Conservation (phyloP, 768 basidiomycete genomes). For the Russula foetens region DNA sequence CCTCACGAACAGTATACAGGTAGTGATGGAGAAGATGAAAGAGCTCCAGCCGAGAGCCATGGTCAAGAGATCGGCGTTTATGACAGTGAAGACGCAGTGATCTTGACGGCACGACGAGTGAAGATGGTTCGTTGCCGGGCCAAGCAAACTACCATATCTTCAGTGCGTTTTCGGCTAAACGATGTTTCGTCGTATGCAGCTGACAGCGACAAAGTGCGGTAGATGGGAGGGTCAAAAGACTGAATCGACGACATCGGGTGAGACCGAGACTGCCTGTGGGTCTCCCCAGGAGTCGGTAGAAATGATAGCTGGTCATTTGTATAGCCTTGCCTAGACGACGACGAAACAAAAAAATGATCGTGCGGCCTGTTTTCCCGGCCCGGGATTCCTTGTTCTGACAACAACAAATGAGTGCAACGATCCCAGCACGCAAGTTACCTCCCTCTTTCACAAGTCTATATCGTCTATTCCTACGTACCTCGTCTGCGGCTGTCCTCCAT, state of each 20-base stretch:
- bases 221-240: not conserved
- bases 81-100: conserved; percentile 5
- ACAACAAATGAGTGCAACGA: not conserved
- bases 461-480: conserved; percentile 15
- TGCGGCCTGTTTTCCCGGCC: not conserved
- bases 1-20: not conserved
- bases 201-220: not conserved
- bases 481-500: conserved; percentile 16
- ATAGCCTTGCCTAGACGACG: not conserved
- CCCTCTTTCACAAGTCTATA: conserved; percentile 15
- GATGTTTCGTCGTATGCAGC: not conserved
- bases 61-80: not conserved
- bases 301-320: not conserved
- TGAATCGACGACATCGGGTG: not conserved
- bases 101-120: conserved; percentile 5
- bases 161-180: not conserved
- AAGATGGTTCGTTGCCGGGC: conserved; percentile 2
- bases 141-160: not conserved
- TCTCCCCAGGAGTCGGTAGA: not conserved
- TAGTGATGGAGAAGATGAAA: not conserved
- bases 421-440: conserved; percentile 1
- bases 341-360: not conserved
- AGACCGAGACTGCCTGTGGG: not conserved
- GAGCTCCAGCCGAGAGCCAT: not conserved
- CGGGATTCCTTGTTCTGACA: not conserved